Conservation (phyloP, 164 flowering plant species). For the Berberis thunbergii region DNA sequence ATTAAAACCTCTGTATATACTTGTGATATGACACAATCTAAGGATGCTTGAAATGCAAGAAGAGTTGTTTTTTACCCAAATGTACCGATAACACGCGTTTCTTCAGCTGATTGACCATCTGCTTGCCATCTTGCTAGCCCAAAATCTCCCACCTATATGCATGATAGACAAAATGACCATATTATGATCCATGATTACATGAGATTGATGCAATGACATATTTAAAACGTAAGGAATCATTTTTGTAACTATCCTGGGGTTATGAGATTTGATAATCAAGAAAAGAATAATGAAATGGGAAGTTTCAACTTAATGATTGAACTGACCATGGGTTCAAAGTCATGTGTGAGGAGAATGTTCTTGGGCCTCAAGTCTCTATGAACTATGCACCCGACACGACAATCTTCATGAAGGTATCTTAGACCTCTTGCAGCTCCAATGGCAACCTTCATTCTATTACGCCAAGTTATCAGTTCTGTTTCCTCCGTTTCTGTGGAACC, state of each 20-base stretch:
- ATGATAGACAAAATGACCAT: background rate
- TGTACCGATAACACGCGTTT: constrained; percentile 30
- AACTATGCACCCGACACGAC: constrained; percentile 46
- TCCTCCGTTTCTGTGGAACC: background rate
- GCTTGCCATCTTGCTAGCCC: constrained; percentile 18
- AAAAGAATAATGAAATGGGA: background rate
- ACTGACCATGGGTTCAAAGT: constrained; percentile 40
- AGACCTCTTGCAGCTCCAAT: constrained; percentile 41
- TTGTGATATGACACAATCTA: background rate
- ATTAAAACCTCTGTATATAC: background rate
- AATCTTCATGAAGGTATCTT: constrained; percentile 46
- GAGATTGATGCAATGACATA: background rate
- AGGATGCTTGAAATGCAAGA: background rate
- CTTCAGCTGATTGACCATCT: constrained; percentile 26
- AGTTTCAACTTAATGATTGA: background rate
- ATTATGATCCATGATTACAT: background rate
- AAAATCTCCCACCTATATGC: constrained; percentile 29
- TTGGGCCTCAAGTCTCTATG: constrained; percentile 42
- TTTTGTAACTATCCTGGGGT: background rate
- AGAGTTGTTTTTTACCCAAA: constrained; percentile 21
- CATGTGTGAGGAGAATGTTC: constrained; percentile 46
- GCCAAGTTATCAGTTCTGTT: constrained; percentile 25
- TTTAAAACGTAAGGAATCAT: too few species aligned
- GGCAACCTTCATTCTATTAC: constrained; percentile 31
- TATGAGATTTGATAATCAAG: background rate